Evolutionary conservation across 2,329 filamentous ascomycete species (phyloP), one percentile per base, ranked within the genome.

Genomic region (Chrysoporthe cubensis): DNA sequence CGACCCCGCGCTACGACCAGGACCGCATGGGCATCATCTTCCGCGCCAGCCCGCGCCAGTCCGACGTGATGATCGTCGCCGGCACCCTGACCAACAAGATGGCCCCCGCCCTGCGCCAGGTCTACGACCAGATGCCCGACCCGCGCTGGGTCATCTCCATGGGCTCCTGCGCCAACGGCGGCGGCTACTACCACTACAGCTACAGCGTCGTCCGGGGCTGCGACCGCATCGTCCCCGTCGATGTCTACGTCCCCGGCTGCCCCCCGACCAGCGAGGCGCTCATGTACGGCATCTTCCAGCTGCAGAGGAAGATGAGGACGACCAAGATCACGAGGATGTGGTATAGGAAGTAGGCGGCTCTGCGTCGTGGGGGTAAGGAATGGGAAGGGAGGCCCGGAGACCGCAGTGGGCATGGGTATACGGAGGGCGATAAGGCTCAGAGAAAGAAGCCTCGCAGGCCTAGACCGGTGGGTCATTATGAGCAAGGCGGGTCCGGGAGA

Each of bases 31-130:
- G 93, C 71, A 96, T 96, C 78, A 96, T 90, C 74, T 90, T 90
- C 79, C 85, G 88, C 64, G 88, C 88, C 26, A 90, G 87, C 0
- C 88, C 88, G 0, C 83, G 88, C 58, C 88, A 90, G 72, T 92
- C 92, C 69, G 93, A 97, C 79, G 91, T 96, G 72, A 96, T 97
- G 93, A 96, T 97, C 75, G 93, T 97, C 32, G 93, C 94, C 37
- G 94, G 94, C 69, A 97, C 94, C 42, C 87, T 97, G 70, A 96
- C 93, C 74, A 97, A 97, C 85, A 97, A 97, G 85, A 97, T 97
- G 94, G 93, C 93, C 0, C 93, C 94, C 2, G 94, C 94, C 44
- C 83, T 97, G 76, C 87, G 94, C 79, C 92, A 96, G 81, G 91
- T 96, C 70, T 97, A 97, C 82, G 94, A 97, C 80, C 94, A 97